Base-by-base conservation (phyloP, 495 filamentous ascomycete species). In the Schizothecium vesticola region DNA sequence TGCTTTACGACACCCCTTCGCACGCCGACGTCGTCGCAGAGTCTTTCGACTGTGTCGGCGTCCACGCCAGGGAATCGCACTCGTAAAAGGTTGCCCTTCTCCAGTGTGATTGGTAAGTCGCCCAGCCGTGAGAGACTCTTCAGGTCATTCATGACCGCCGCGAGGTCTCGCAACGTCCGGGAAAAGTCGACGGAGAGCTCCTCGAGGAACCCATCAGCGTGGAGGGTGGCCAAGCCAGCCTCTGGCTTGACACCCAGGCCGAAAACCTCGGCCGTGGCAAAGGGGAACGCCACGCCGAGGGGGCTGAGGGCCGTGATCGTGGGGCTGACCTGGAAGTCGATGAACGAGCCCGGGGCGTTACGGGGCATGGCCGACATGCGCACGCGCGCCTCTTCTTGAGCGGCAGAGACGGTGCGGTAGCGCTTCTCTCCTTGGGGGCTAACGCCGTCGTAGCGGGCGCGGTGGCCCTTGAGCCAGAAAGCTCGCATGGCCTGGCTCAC, bases 1-100 rank as follows among this genome's bases (percentile, higher is more conserved):
- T 98, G 90, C 21, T 80, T 71, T 10, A 97, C 86, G 19, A 92
- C 81, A 3, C 95, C 95, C 36, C 92, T 81, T 56, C 85, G 84
- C 10, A 97, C 81, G 21, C 91, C 91, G n/a, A 94, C 84, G 77
- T 99, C 95, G 59, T 91, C 84, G 75, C 94, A 97, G 0, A 97
- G 83, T 19, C 84, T 80, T 75, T 96, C 92, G 0, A 98, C 93
- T 2, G 91, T 91, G 5, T 89, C 87, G 0, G 86, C 87, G 73
- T 97, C 94, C 69, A 94, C 96, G 24, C 95, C 95, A 1, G 92
- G 91, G 75, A 99, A 98, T 43, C 92, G 89, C 3, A 98, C 90
- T 12, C 91, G 86, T 9, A 99, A 80, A 3, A 82, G 77, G 56
- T 77, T 75, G 51, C 76, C 75, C 8, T 86, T 86, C 61, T 89